Percentiles rank a stretch among this genome's conserved stretches.
Evolutionary conservation across 2,329 filamentous ascomycete species (phyloP).

Genomic region (Aspergillus sp.): DNA sequence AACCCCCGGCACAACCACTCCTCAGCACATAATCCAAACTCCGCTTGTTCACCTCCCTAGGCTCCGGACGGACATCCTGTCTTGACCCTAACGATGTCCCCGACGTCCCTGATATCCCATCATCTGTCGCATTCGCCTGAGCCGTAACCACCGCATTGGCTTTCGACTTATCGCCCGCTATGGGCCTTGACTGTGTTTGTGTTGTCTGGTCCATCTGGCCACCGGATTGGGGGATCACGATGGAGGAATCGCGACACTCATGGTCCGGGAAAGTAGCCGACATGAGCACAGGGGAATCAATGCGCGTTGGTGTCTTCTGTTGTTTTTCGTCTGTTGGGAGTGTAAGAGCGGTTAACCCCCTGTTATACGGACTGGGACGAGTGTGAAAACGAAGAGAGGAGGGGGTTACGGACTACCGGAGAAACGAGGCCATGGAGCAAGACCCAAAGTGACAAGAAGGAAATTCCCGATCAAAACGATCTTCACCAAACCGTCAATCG

Average conservation of each 20-base stretch:
- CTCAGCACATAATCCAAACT: conserved; percentile 77
- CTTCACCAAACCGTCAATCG: neutral
- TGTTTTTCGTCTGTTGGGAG: neutral
- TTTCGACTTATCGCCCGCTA: conserved; percentile 9
- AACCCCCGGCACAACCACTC: conserved; percentile 75
- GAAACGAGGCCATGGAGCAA: conserved; percentile 15
- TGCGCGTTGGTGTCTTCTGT: conserved; percentile 4
- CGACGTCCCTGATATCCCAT: neutral
- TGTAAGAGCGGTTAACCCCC: neutral
- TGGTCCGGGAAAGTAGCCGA: conserved; percentile 21
- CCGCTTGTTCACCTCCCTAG: conserved; percentile 53
- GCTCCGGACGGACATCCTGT: conserved; percentile 8
- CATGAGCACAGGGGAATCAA: conserved; percentile 11
- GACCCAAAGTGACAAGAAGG: neutral
- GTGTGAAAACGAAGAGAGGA: conserved; percentile 7
- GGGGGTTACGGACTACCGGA: conserved; percentile 22
- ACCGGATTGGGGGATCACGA: conserved; percentile 10
- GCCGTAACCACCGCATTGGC: conserved; percentile 9
- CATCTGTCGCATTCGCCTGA: conserved; percentile 10
- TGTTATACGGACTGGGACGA: conserved; percentile 4
- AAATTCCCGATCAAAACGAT: neutral
- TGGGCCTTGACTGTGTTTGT: conserved; percentile 15
- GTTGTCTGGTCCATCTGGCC: conserved; percentile 26
- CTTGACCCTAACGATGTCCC: neutral
- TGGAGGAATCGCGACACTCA: conserved; percentile 18